Evolutionary conservation across 345 rosid genomes (phyloP).

Genomic region (Noccaea caerulescens): DNA sequence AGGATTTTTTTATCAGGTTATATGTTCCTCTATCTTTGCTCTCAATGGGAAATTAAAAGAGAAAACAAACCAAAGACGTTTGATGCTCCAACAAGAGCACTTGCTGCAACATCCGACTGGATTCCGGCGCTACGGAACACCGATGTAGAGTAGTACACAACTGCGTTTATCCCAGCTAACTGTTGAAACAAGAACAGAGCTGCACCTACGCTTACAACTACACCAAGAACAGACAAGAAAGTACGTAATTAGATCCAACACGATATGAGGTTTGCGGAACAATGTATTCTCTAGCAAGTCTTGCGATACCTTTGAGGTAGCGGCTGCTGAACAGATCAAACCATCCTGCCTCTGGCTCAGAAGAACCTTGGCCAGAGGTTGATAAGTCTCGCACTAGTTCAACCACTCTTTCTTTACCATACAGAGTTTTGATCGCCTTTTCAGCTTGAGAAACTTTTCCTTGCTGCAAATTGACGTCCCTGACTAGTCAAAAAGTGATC

Average conservation of each 20-base stretch:
- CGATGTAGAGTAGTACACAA: slow-evolving; percentile 94
- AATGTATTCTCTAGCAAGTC: slow-evolving; percentile 1
- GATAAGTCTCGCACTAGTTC: slow-evolving; percentile 82
- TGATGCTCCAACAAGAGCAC: slow-evolving; percentile 98
- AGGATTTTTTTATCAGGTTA: neutral
- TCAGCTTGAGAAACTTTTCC: slow-evolving; percentile 82
- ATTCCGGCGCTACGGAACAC: slow-evolving; percentile 95
- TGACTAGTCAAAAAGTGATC: slow-evolving; percentile 16
- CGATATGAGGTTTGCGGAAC: neutral
- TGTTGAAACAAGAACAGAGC: slow-evolving; percentile 99
- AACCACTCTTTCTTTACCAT: slow-evolving; percentile 89
- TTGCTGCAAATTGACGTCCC: slow-evolving; percentile 58
- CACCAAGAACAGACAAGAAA: slow-evolving; percentile 38
- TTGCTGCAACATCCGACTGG: slow-evolving; percentile 95
- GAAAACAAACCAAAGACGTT: slow-evolving; percentile 76
- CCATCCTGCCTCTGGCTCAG: slow-evolving; percentile 98
- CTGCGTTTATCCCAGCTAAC: slow-evolving; percentile 98
- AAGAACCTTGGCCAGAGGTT: slow-evolving; percentile 65
- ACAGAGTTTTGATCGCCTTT: slow-evolving; percentile 75
- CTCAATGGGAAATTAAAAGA: neutral
- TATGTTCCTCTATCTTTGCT: no score
- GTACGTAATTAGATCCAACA: slow-evolving; percentile 1
- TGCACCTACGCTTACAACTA: slow-evolving; percentile 98
- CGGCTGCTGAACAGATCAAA: slow-evolving; percentile 90
- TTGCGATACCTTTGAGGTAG: slow-evolving; percentile 79